Percentiles rank a stretch among this genome's conserved stretches.
Evolutionary conservation across 257 asterid genomes (phyloP).

Genomic region (Vinca minor): DNA sequence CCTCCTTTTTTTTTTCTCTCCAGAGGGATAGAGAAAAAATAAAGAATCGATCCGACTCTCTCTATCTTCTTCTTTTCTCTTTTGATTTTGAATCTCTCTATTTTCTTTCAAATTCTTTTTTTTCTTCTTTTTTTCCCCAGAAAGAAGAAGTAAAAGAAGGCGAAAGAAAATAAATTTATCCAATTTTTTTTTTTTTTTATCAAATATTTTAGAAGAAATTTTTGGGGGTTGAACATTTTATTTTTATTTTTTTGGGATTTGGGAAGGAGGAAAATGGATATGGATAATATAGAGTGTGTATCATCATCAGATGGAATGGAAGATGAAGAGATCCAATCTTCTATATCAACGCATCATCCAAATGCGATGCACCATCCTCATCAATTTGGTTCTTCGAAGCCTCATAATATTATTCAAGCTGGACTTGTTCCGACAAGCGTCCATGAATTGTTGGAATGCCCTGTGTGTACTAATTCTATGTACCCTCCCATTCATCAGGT

Average conservation of each 20-base stretch:
- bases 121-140: conserved; percentile 22
- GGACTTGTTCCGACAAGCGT: conserved; percentile 61
- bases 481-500: conserved; percentile 95
- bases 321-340: conserved; percentile 66
- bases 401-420: conserved; percentile 31
- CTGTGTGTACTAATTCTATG: conserved; percentile 88
- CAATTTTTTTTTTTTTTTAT: background rate
- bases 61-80: too few species aligned
- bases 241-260: too few species aligned
- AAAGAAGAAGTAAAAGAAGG: conserved; percentile 27
- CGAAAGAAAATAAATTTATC: conserved; percentile 21
- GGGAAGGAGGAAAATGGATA: conserved; percentile 39
- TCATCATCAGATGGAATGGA: conserved; percentile 61
- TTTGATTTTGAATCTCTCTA: background rate
- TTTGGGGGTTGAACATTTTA: background rate
- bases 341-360: conserved; percentile 19
- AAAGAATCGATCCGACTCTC: conserved; percentile 21
- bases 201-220: background rate
- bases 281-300: conserved; percentile 63
- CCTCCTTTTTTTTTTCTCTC: conserved; percentile 20
- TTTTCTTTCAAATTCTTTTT: conserved; percentile 30
- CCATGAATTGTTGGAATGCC: conserved; percentile 87
- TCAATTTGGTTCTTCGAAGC: conserved; percentile 39
- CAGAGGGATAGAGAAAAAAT: conserved; percentile 19
- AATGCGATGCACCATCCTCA: conserved; percentile 22